Base-by-base conservation (phyloP, 2,329 filamentous ascomycete genomes). In the Hypoxylon sp. region DNA sequence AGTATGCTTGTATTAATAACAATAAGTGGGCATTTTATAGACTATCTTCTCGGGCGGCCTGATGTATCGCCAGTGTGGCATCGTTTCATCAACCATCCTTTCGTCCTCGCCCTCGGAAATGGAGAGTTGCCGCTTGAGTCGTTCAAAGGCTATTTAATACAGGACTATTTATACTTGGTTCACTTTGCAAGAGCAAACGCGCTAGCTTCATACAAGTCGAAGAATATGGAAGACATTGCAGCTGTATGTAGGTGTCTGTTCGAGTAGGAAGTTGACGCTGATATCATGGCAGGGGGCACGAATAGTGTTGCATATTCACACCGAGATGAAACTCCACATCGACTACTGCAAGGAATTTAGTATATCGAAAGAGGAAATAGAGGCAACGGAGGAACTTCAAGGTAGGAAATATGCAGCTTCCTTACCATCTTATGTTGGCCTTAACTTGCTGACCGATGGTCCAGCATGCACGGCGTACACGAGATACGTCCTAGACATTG, bases 161-260 rank as follows among this genome's bases (percentile, higher is more conserved):
- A 98, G 75, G 95, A 98, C 76, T 98, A 98, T 75, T 84, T 97
- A 3, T 98, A 96, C 76, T 82, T 98, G 47, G 92, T 96, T 51
- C 94, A 98, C 76, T 98, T 97, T 80, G 90, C 94, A 1, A 87
- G 95, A 72, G 94, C 94, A 50, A 95, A 94, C 77, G 91, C 94
- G 6, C 84, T 98, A 8, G 92, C 93, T 2, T 90, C 91, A 0
- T 98, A 97, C 82, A 98, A 98, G 80, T 88, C 90, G 1, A 92
- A 91, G 70, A 88, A 84, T 9, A 88, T 96, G 72, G 83, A 88
- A 19, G 91, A 94, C 59, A 94, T 97, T 70, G 84, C 88, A 14
- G 87, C 88, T 44, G 92, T 93, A 81, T 70, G 87, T 33, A 5
- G 33, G 48, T 22, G 39, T 24, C 2, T 33, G 46, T 35, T 9